Percentiles rank a stretch among this genome's conserved stretches.
These are phyloP conservation scores for Sugiyamaella neomexicana DNA, from an alignment of 1,139 yeast genomes.

Conservation along the genomic window DNA sequence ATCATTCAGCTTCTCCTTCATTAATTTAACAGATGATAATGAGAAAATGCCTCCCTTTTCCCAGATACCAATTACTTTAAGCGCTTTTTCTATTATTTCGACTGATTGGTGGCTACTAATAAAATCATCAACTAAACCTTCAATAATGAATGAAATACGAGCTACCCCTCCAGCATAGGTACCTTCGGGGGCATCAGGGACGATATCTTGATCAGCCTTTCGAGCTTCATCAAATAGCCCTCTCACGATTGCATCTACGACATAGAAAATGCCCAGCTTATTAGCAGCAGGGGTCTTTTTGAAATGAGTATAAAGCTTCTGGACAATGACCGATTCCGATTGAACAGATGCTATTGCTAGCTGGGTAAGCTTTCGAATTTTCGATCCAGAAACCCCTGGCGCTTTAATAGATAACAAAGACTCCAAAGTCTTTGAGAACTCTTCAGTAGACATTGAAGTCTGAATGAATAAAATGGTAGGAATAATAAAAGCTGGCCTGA, in stretches of 20 bases:
- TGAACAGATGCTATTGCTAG: constrained; percentile 70
- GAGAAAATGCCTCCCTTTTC: constrained; percentile 79
- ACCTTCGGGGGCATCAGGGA: constrained; percentile 55
- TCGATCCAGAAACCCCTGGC: constrained; percentile 94
- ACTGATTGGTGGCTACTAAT: constrained; percentile 28
- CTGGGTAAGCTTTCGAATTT: constrained; percentile 82
- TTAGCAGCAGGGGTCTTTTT: constrained; percentile 75
- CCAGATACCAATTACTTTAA: constrained; percentile 91
- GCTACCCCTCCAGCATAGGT: constrained; percentile 73
- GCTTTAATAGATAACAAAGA: constrained; percentile 77
- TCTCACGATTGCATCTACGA: constrained; percentile 88
- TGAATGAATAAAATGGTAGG: not conserved
- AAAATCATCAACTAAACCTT: constrained; percentile 38
- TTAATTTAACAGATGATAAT: constrained; percentile 52
- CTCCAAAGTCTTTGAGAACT: constrained; percentile 67
- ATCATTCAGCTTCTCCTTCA: constrained; percentile 25
- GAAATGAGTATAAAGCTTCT: constrained; percentile 64
- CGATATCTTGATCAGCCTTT: constrained; percentile 49
- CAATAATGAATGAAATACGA: constrained; percentile 39
- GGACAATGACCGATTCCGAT: constrained; percentile 59
- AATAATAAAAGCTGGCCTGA: not conserved
- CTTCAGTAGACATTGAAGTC: constrained; percentile 42
- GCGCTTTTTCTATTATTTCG: constrained; percentile 58
- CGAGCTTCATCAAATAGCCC: constrained; percentile 77
- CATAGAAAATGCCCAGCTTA: constrained; percentile 87